A percentile compares a stretch with the other conserved stretches of the same genome.
phyloP scores from a whole-genome alignment of 371 early-diverging fungal genomes.

The Paraphysoderma sedebokerense region DNA sequence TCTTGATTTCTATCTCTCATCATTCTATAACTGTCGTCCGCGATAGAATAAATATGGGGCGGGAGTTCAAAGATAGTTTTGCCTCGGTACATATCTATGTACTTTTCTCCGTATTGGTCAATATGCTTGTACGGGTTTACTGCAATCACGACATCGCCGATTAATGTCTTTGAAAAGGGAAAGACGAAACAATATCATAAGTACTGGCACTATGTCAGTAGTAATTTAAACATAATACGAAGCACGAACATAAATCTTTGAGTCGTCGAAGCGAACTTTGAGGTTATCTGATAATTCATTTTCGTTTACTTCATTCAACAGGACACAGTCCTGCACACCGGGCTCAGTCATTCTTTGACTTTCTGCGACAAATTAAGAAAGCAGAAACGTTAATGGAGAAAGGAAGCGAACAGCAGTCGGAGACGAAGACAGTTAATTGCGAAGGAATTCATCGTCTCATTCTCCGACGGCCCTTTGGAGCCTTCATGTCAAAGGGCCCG shows the following conservation, averaged over 20 bases:
- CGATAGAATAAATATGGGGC: constrained; percentile 11
- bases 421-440: too few species aligned
- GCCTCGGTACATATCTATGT: constrained; percentile 8
- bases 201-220: not conserved
- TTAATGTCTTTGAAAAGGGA: constrained; percentile 5
- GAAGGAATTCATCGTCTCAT: too few species aligned
- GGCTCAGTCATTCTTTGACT: too few species aligned
- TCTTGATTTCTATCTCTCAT: constrained; percentile 3
- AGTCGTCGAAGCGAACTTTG: not conserved
- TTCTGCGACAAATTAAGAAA: too few species aligned
- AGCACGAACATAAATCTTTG: constrained; percentile 6
- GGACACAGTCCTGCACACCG: constrained; percentile 7
- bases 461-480: too few species aligned
- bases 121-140: constrained; percentile 11
- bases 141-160: constrained; percentile 11
- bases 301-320: constrained; percentile 5
- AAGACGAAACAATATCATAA: not conserved
- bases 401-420: too few species aligned
- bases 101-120: constrained; percentile 4
- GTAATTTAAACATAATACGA: not conserved
- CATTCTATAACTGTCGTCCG: constrained; percentile 6
- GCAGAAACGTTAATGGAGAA: too few species aligned
- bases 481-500: too few species aligned
- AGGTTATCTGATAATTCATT: constrained; percentile 4
- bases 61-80: constrained; percentile 5